A percentile compares a stretch with the other conserved stretches of the same genome.
These are phyloP conservation scores for Mangifera indica DNA, from an alignment of 345 rosid genomes.

Conservation along the genomic window DNA sequence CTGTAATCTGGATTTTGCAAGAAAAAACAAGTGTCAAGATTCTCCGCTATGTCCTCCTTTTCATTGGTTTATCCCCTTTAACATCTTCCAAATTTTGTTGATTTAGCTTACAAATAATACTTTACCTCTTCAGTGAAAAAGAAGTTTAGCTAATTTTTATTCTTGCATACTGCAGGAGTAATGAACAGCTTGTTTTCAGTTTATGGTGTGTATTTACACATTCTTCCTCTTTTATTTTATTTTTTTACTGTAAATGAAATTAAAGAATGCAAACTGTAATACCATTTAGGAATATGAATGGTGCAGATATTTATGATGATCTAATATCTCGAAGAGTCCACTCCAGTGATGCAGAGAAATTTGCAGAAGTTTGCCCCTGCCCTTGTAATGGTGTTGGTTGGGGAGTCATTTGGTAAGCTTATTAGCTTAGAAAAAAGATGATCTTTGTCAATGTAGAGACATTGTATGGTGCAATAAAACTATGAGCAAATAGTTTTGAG, in stretches of 20 bases:
- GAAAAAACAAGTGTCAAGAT: conserved; percentile 68
- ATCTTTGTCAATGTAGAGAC: neutral
- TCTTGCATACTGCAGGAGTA: conserved; percentile 63
- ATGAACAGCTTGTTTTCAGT: conserved; percentile 99
- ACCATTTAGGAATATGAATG: conserved; percentile 10
- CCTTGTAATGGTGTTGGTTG: conserved; percentile 91
- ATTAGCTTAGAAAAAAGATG: conserved; percentile 11
- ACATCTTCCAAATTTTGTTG: conserved; percentile 1
- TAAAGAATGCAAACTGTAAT: neutral
- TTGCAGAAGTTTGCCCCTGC: conserved; percentile 95
- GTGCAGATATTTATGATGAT: conserved; percentile 87
- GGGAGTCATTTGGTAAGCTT: conserved; percentile 87
- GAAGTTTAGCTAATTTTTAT: conserved; percentile 10
- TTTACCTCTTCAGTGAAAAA: conserved; percentile 17
- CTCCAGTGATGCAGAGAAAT: conserved; percentile 96
- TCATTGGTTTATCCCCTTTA: conserved; percentile 57
- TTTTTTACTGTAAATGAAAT: neutral
- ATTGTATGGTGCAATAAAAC: neutral
- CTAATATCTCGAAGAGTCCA: conserved; percentile 88
- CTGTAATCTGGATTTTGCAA: conserved; percentile 83
- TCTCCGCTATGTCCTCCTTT: conserved; percentile 90
- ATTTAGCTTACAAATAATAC: conserved; percentile 4
- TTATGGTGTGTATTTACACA: conserved; percentile 51
- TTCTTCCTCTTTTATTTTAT: neutral
- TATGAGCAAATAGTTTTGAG: no score